Conservation (phyloP, 2,329 filamentous ascomycete genomes). For the Phialophora tarda region DNA sequence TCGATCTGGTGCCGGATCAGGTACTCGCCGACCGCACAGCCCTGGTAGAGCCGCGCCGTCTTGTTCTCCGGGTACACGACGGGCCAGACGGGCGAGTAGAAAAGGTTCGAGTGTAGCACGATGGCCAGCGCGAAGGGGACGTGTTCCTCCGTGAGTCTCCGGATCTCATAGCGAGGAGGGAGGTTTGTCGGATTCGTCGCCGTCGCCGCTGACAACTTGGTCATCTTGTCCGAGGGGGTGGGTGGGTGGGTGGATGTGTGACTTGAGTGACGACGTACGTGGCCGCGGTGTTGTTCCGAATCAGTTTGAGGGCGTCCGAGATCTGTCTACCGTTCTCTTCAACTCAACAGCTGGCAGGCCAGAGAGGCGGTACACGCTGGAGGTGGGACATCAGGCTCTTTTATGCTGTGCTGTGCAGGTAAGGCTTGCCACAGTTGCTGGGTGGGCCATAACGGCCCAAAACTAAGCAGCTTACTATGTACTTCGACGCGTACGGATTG, state of each 20-base stretch:
- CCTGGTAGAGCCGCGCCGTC: slow-evolving; percentile 20
- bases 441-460: neutral
- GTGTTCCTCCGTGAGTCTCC: slow-evolving; percentile 25
- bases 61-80: slow-evolving; percentile 29
- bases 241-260: neutral
- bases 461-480: neutral
- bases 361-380: neutral
- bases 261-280: too few species aligned
- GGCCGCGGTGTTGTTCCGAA: neutral
- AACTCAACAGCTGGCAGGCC: neutral
- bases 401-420: neutral
- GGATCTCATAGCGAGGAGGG: slow-evolving; percentile 33
- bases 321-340: neutral
- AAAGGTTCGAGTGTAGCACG: slow-evolving; percentile 35
- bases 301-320: neutral
- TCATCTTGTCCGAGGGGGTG: slow-evolving; percentile 14
- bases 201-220: slow-evolving; percentile 26
- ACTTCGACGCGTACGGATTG: neutral
- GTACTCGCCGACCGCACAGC: slow-evolving; percentile 37
- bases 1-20: slow-evolving; percentile 46
- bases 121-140: slow-evolving; percentile 31
- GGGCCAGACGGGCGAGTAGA: slow-evolving; percentile 36
- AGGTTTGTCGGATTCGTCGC: slow-evolving; percentile 23
- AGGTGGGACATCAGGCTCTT: neutral
- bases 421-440: neutral